These are phyloP conservation scores for Cyclotella kingstonii DNA, from an alignment of 108 stramenopile species.

Conservation along the genomic window DNA sequence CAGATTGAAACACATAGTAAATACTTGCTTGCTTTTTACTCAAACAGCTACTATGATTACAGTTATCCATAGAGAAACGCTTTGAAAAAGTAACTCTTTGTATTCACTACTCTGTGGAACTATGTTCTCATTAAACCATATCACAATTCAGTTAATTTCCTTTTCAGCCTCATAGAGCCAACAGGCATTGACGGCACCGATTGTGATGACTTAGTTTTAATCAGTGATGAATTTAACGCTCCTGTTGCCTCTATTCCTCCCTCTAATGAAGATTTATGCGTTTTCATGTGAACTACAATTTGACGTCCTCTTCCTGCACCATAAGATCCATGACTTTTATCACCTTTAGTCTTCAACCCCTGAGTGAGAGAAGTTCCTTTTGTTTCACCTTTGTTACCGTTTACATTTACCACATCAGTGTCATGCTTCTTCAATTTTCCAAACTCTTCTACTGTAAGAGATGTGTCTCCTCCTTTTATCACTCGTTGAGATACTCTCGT, in stretches of 20 bases:
- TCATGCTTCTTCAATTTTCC: constrained; percentile 5
- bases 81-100: no score
- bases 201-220: background rate
- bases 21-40: background rate
- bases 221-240: background rate
- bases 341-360: background rate
- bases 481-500: constrained; percentile 58
- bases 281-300: constrained; percentile 27
- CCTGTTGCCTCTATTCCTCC: background rate
- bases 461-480: constrained; percentile 35
- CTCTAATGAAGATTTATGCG: no score
- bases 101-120: no score
- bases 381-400: background rate
- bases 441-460: constrained; percentile 4
- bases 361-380: background rate
- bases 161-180: background rate
- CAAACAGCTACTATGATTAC: background rate
- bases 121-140: background rate
- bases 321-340: constrained; percentile 6
- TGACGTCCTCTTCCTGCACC: constrained; percentile 30
- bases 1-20: no score
- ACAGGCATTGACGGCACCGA: background rate
- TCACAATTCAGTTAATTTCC: constrained; percentile 17
- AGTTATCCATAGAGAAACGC: background rate
- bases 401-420: background rate